Base-by-base conservation (phyloP, 768 basidiomycete species). In the Kwoniella shandongensis region DNA sequence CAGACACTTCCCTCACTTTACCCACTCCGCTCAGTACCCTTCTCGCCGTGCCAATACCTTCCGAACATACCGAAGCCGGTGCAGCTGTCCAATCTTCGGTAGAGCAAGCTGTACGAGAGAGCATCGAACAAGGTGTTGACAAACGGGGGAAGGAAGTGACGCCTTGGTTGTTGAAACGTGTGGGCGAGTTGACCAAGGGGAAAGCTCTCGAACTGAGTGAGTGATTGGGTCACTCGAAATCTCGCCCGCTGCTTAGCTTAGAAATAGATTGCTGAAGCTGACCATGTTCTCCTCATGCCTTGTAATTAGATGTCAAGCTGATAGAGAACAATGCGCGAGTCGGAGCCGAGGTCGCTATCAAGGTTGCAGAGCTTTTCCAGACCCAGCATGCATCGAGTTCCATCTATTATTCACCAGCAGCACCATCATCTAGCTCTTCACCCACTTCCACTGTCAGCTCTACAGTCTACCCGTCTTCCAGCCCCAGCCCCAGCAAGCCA, bases 11-110 rank as follows among this genome's bases (percentile, higher is more conserved):
- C 62, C 78, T 80, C 65, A 82, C 86, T 46, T 79, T 98, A 0
- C 84, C 85, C 2, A 82, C 91, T 76, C 79, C 83, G 2, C 87
- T 88, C 49, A 89, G 91, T 17, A 85, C 83, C 5, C 74, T 98
- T 17, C 85, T 99, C 60, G 91, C 86, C 7, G 88, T 88, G 5
- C 96, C 96, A 20, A 96, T 98, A 51, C 96, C 93, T 0, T 82
- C 83, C 51, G 79, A 84, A 56, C 85, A 86, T 65, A 84, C 91
- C 67, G 79, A 78, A 4, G 78, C 79, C n/a, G 91, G 91, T 6
- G 79, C 80, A 49, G 65, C 76, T 36, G 82, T 96, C 13, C 91
- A 97, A 73, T 72, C 80, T 40, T 85, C 86, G 0, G 88, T 97
- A 7, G 86, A 93, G 55, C 85, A 84, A 65, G 96, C 96, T 6